Conservation (phyloP, 768 basidiomycete genomes). For the Collybia sp. region DNA sequence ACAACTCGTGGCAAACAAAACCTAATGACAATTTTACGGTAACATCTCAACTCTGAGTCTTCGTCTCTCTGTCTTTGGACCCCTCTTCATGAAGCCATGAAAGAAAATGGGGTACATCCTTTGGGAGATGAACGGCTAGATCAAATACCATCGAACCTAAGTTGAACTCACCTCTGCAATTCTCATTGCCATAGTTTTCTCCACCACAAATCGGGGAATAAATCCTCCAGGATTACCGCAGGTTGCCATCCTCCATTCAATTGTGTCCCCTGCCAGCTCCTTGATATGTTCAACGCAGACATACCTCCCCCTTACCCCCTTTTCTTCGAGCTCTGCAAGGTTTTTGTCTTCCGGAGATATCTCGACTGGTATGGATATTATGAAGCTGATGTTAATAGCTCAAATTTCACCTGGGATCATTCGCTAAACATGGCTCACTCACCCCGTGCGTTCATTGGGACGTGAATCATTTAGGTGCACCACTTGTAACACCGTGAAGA, state of each 20-base stretch:
- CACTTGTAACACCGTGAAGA: constrained; percentile 56
- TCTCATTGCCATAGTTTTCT: constrained; percentile 39
- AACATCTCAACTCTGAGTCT: neutral
- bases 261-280: constrained; percentile 41
- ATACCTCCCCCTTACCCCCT: constrained; percentile 50
- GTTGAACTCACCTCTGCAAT: constrained; percentile 42
- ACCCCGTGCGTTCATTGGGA: constrained; percentile 41
- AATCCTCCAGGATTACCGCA: constrained; percentile 52
- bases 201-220: constrained; percentile 45
- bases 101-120: constrained; percentile 1
- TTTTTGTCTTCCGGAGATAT: constrained; percentile 35
- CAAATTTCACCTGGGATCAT: neutral
- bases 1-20: no score
- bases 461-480: constrained; percentile 34
- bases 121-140: neutral
- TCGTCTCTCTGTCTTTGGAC: neutral
- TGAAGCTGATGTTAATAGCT: constrained; percentile 14
- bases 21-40: no score
- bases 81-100: neutral
- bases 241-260: constrained; percentile 63
- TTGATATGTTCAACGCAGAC: constrained; percentile 49
- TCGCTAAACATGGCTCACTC: constrained; percentile 10
- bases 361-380: constrained; percentile 54
- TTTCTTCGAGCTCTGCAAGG: constrained; percentile 48
- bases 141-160: constrained; percentile 1